phyloP scores from a whole-genome alignment of 345 rosid genomes.

The Heritiera fomes region DNA sequence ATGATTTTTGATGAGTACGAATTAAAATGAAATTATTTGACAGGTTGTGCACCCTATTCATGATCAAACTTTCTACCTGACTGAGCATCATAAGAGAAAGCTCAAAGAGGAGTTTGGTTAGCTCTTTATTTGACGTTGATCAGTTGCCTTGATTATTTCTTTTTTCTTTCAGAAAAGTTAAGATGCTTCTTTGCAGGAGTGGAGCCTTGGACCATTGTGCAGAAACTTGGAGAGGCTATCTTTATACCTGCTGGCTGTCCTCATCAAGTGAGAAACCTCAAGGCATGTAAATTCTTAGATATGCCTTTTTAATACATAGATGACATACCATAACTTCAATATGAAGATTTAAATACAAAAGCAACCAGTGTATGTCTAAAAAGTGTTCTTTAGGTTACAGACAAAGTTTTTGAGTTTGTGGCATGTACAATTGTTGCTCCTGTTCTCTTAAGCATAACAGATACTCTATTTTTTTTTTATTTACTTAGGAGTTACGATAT shows the following conservation, averaged over 20 bases:
- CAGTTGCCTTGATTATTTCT: not conserved
- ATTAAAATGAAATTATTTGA: not conserved
- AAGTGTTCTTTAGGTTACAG: not conserved
- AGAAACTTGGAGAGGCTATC: conserved; percentile 66
- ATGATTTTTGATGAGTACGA: not conserved
- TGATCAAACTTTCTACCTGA: conserved; percentile 70
- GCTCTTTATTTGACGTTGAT: not conserved
- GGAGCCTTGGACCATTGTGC: conserved; percentile 68
- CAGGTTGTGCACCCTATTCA: conserved; percentile 74
- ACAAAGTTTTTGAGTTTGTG: not conserved
- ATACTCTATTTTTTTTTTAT: not conserved
- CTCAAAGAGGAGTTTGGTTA: conserved; percentile 81
- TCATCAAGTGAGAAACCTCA: conserved; percentile 67
- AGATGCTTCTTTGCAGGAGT: conserved; percentile 36
- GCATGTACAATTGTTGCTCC: not conserved
- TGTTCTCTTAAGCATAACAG: not conserved
- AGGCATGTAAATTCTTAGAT: conserved; percentile 33
- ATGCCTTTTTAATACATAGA: not conserved
- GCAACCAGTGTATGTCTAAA: not conserved
- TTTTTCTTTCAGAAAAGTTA: not conserved
- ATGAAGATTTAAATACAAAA: not conserved
- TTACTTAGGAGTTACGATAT: no score
- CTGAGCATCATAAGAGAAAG: conserved; percentile 55
- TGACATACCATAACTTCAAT: not conserved
- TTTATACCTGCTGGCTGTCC: conserved; percentile 48